Conservation (phyloP, 352 stramenopile species). For the Globisporangium orthogonon region DNA sequence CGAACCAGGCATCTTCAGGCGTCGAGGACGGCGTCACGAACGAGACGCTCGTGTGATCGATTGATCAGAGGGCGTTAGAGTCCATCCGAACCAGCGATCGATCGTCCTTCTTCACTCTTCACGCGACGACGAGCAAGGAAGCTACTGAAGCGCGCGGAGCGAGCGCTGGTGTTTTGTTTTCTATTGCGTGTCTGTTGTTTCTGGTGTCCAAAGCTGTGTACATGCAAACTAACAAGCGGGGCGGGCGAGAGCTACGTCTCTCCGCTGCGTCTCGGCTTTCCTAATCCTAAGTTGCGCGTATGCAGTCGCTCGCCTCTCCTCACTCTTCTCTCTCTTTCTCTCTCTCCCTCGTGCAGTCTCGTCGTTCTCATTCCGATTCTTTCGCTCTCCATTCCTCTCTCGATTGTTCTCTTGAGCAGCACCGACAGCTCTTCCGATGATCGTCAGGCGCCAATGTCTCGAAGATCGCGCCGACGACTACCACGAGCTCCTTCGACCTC, state of each 20-base stretch:
- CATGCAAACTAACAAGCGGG: background rate
- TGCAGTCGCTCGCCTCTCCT: conserved; percentile 16
- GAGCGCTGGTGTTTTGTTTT: conserved; percentile 10
- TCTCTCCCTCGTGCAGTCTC: too few species aligned
- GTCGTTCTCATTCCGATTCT: background rate
- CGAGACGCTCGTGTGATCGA: conserved; percentile 40
- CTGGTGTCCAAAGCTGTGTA: background rate
- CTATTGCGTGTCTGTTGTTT: conserved; percentile 26
- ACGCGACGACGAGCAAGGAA: background rate
- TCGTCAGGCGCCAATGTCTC: background rate
- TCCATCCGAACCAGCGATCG: too few species aligned
- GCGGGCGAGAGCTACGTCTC: too few species aligned
- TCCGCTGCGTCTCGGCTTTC: background rate
- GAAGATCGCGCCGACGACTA: background rate
- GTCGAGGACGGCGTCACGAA: conserved; percentile 35
- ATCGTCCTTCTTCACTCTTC: too few species aligned
- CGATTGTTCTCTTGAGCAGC: background rate
- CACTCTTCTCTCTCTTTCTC: conserved; percentile 2
- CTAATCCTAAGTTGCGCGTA: conserved; percentile 5
- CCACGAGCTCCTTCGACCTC: too few species aligned
- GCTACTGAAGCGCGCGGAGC: conserved; percentile 16
- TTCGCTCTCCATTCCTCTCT: background rate
- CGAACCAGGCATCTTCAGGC: conserved; percentile 30
- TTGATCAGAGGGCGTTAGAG: too few species aligned
- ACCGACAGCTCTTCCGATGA: conserved; percentile 1